Evolutionary conservation across 805 yeast genomes (phyloP).

Genomic region (Ogataea parapolymorpha): DNA sequence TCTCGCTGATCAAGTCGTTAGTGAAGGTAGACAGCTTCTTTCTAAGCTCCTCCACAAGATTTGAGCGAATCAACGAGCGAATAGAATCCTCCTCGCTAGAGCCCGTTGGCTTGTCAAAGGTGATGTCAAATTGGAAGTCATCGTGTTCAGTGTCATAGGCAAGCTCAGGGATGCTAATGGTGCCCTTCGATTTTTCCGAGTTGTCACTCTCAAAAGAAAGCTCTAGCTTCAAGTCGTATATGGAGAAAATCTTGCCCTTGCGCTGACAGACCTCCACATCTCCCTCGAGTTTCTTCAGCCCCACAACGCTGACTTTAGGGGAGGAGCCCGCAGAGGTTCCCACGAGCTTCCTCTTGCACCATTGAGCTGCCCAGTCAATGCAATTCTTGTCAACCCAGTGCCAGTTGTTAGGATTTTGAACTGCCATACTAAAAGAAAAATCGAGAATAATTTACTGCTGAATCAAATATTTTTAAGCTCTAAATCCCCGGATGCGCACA

Average conservation of each 20-base stretch:
- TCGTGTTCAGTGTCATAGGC: conserved; percentile 87
- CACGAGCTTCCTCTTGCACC: conserved; percentile 60
- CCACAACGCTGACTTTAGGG: conserved; percentile 36
- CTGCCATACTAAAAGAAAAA: conserved; percentile 58
- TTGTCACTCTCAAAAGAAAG: conserved; percentile 52
- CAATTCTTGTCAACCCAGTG: conserved; percentile 99
- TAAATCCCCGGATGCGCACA: background rate
- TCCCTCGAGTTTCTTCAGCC: conserved; percentile 71
- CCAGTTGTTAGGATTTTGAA: conserved; percentile 97
- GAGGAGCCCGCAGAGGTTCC: conserved; percentile 41
- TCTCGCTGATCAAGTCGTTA: conserved; percentile 63
- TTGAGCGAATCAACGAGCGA: conserved; percentile 44
- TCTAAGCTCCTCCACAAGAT: conserved; percentile 70
- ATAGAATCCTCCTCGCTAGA: conserved; percentile 43
- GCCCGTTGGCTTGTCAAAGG: conserved; percentile 54
- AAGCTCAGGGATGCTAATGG: conserved; percentile 82
- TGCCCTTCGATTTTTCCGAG: conserved; percentile 47
- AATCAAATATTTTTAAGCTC: background rate
- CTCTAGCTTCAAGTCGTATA: conserved; percentile 75
- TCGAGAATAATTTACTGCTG: conserved; percentile 5
- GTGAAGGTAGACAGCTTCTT: conserved; percentile 63
- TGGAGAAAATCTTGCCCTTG: conserved; percentile 90
- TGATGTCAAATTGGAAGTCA: conserved; percentile 81
- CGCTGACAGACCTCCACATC: conserved; percentile 97
- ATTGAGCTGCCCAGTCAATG: conserved; percentile 81